Conservation (phyloP, 129 eudicot species). For the Flaveria robusta region DNA sequence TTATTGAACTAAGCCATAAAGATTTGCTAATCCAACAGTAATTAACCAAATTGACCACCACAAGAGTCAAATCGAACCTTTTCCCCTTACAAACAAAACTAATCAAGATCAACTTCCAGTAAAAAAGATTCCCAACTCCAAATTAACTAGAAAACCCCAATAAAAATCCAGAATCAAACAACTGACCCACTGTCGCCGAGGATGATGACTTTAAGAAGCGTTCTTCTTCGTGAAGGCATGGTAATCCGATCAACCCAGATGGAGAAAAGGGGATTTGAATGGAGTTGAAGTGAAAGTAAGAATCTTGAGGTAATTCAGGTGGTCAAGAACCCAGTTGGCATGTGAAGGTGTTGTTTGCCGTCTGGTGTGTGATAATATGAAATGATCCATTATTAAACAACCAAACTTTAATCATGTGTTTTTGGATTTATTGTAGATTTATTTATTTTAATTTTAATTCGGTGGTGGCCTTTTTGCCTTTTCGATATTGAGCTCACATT, state of each 20-base stretch:
- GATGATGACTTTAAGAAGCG: slow-evolving; percentile 69
- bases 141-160: neutral
- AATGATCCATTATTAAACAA: slow-evolving; percentile 15
- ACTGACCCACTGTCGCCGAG: slow-evolving; percentile 83
- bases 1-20: too few species aligned
- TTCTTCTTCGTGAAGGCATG: slow-evolving; percentile 61
- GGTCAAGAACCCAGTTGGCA: slow-evolving; percentile 28
- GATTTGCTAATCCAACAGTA: neutral
- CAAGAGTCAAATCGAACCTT: neutral
- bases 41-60: neutral
- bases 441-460: neutral
- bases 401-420: neutral
- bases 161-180: neutral
- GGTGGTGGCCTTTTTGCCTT: too few species aligned
- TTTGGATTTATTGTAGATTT: neutral
- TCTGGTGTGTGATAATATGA: neutral
- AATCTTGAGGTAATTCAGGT: slow-evolving; percentile 23
- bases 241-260: neutral
- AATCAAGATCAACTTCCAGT: neutral
- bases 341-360: slow-evolving; percentile 7
- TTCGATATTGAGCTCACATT: too few species aligned
- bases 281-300: slow-evolving; percentile 26
- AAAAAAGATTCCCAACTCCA: neutral
- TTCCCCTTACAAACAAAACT: too few species aligned
- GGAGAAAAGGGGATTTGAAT: neutral